Base-by-base conservation (phyloP, 768 basidiomycete genomes). In the Boletus pseudopeckii region DNA sequence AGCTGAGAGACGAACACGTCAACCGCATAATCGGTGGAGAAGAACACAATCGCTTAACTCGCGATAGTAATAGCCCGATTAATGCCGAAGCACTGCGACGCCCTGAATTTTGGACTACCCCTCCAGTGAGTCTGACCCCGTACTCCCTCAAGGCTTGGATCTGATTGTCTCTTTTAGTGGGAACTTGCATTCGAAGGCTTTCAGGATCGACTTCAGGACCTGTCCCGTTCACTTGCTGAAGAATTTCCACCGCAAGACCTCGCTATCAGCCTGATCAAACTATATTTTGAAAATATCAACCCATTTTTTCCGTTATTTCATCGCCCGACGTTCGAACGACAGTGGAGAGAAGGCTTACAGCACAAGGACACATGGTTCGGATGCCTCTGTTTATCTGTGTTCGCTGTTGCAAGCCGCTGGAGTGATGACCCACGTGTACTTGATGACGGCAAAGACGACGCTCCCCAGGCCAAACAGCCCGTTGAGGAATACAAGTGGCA, bases 351-450 rank as follows among this genome's bases (percentile, higher is more conserved):
- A 2, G 73, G 73, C 8, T 62, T 86, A 24, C 79, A 88, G 58
- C 72, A 77, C 28, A 74, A 70, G 15, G 79, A 88, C 53, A 66
- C 74, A 7, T 81, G 80, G 72, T 92, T 91, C 61, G 72, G 78
- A 7, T 75, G 76, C 45, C 73, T 86, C 7, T 85, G 85, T 57
- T 66, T 88, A 42, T 68, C 78, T 34, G 48, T 92, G 1, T 88
- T 89, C 67, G 87, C 90, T 17, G 74, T 86, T 30, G 86, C 83
- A 2, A 81, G 85, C 45, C 78, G 85, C 42, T 90, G 80, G 78
- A 76, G 80, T 55, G 72, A 83, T 48, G 83, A 90, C 63, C 73
- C 75, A 6, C 77, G 87, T 11, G 81, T 87, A 8, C 62, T 84
- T 37, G 64, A 71, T n/a, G 58, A 72, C 66, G 42, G 65, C 56